Evolutionary conservation across 495 filamentous ascomycete genomes (phyloP).

Genomic region (Daldinia decipiens): DNA sequence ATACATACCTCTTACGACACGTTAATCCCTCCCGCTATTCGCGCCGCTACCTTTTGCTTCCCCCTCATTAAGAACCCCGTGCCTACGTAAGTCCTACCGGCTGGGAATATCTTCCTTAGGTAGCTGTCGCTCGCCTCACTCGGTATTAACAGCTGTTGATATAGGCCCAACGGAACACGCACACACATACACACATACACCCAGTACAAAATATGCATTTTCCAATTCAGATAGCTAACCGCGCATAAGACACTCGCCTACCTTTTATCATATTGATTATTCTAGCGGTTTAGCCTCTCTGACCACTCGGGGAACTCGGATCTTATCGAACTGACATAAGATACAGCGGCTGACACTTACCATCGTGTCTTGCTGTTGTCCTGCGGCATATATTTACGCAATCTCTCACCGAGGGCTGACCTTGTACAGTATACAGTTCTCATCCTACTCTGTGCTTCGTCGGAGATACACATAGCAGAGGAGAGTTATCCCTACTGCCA

Average conservation of each 20-base stretch:
- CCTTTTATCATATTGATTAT: slow-evolving; percentile 29
- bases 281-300: slow-evolving; percentile 33
- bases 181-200: background rate
- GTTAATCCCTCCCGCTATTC: slow-evolving; percentile 29
- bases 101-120: slow-evolving; percentile 39
- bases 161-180: slow-evolving; percentile 23
- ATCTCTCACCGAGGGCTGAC: slow-evolving; percentile 39
- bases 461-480: slow-evolving; percentile 18
- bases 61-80: slow-evolving; percentile 29
- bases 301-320: slow-evolving; percentile 47
- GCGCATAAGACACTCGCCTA: slow-evolving; percentile 3
- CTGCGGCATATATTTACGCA: slow-evolving; percentile 34
- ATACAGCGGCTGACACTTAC: slow-evolving; percentile 30
- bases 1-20: background rate
- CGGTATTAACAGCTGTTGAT: slow-evolving; percentile 25
- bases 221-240: slow-evolving; percentile 28
- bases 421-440: slow-evolving; percentile 29
- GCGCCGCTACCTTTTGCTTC: slow-evolving; percentile 6
- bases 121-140: slow-evolving; percentile 37
- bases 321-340: slow-evolving; percentile 35
- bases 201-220: slow-evolving; percentile 7
- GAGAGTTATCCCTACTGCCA: slow-evolving; percentile 34
- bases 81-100: slow-evolving; percentile 31
- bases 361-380: slow-evolving; percentile 39
- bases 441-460: slow-evolving; percentile 4